These are phyloP conservation scores for Monosporozyma unispora DNA, from an alignment of 805 yeast genomes.

Conservation along the genomic window DNA sequence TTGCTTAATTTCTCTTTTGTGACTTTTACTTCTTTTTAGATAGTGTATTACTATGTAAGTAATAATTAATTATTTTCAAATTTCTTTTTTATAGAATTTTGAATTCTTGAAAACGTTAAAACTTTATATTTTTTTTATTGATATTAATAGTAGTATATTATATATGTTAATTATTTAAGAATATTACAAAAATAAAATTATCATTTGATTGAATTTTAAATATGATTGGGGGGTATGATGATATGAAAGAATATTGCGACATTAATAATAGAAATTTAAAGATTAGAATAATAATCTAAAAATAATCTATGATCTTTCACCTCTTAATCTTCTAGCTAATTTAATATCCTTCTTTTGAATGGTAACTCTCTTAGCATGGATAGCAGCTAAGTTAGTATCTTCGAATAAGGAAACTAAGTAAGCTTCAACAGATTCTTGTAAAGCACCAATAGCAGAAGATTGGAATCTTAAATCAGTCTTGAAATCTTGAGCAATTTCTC, in stretches of 20 bases:
- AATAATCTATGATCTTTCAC: constrained; percentile 67
- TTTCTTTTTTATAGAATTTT: background rate
- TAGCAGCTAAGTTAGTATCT: constrained; percentile 97
- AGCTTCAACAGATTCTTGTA: constrained; percentile 98
- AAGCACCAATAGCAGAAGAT: constrained; percentile 93
- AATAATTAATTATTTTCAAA: background rate
- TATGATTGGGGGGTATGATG: background rate
- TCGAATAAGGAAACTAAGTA: constrained; percentile 92
- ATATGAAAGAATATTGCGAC: background rate
- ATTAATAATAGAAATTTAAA: background rate
- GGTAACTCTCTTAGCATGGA: constrained; percentile 98
- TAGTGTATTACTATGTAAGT: background rate
- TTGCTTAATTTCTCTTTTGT: background rate
- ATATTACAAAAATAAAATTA: background rate
- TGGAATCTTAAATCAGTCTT: constrained; percentile 93
- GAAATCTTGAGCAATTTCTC: constrained; percentile 93
- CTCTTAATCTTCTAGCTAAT: constrained; percentile 95
- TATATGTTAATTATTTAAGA: background rate
- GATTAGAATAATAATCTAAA: background rate
- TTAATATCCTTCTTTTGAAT: constrained; percentile 98
- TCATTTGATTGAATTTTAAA: background rate
- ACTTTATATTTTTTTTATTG: background rate
- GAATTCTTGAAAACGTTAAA: background rate
- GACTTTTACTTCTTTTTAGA: background rate
- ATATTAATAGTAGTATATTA: background rate